These are phyloP conservation scores for Penicillium maclennaniae DNA, from an alignment of 495 filamentous ascomycete species.

Conservation along the genomic window DNA sequence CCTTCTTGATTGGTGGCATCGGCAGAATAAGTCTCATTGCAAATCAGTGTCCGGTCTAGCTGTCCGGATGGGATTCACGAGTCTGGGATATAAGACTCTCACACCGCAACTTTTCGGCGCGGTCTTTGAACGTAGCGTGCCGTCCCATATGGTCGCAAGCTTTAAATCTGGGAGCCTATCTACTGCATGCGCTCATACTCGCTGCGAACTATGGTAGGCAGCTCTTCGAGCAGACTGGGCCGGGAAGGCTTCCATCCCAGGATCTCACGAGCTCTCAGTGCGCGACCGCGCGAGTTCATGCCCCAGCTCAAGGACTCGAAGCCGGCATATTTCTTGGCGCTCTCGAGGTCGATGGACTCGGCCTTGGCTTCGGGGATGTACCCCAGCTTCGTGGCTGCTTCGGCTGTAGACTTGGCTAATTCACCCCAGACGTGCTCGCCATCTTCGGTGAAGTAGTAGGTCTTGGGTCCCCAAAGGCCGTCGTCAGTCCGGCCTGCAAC, in stretches of 20 bases:
- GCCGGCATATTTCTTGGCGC: slow-evolving; percentile 28
- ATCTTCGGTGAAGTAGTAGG: slow-evolving; percentile 70
- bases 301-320: slow-evolving; percentile 46
- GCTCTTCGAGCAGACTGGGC: slow-evolving; percentile 45
- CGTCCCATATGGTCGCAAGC: background rate
- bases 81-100: slow-evolving; percentile 8
- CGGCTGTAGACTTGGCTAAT: slow-evolving; percentile 51
- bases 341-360: slow-evolving; percentile 24
- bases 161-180: background rate
- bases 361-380: slow-evolving; percentile 53
- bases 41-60: background rate
- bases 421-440: slow-evolving; percentile 67
- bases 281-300: slow-evolving; percentile 55
- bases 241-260: slow-evolving; percentile 57
- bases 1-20: background rate
- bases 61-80: background rate
- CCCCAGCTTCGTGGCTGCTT: slow-evolving; percentile 55
- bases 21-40: background rate
- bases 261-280: slow-evolving; percentile 53
- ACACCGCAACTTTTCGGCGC: slow-evolving; percentile 1
- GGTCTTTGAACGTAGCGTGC: background rate
- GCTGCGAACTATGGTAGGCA: slow-evolving; percentile 44
- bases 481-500: slow-evolving; percentile 40
- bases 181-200: slow-evolving; percentile 17
- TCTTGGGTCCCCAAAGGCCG: slow-evolving; percentile 64